Evolutionary conservation across 345 rosid genomes (phyloP).

Genomic region (Brassica cretica): DNA sequence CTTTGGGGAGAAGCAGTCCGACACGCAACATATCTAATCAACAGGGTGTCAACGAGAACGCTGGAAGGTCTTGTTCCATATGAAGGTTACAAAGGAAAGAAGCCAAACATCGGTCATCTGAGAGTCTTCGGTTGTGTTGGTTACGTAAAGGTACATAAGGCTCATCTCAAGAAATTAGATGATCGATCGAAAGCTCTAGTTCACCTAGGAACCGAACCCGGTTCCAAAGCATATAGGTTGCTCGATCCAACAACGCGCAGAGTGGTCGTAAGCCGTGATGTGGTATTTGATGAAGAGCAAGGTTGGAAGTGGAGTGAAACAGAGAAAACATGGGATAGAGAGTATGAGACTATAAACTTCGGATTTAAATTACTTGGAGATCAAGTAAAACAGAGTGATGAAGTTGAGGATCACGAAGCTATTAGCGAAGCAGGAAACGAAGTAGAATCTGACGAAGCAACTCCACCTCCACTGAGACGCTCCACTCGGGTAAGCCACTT

Average conservation of each 20-base stretch:
- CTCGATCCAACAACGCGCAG: not conserved
- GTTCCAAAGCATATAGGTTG: not conserved
- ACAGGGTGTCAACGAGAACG: not conserved
- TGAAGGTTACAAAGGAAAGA: not conserved
- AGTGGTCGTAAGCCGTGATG: not conserved
- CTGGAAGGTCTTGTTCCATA: not conserved
- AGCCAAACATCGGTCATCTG: not conserved
- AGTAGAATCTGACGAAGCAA: too few species aligned
- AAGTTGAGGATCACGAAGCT: too few species aligned
- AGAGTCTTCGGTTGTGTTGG: not conserved
- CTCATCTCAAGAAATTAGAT: not conserved
- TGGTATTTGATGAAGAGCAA: too few species aligned
- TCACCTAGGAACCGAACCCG: not conserved
- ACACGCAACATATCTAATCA: not conserved
- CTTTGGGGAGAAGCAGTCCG: not conserved
- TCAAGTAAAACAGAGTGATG: not conserved
- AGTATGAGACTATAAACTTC: too few species aligned
- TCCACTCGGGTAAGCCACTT: too few species aligned
- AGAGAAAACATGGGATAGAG: too few species aligned
- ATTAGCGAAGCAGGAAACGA: too few species aligned
- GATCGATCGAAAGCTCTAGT: not conserved
- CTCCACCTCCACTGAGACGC: too few species aligned
- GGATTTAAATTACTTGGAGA: too few species aligned
- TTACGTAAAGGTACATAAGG: too few species aligned
- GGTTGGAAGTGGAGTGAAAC: not conserved